A percentile compares a stretch with the other conserved stretches of the same genome.
These are phyloP conservation scores for Mycena rosella DNA, from an alignment of 768 basidiomycete genomes.

Conservation along the genomic window DNA sequence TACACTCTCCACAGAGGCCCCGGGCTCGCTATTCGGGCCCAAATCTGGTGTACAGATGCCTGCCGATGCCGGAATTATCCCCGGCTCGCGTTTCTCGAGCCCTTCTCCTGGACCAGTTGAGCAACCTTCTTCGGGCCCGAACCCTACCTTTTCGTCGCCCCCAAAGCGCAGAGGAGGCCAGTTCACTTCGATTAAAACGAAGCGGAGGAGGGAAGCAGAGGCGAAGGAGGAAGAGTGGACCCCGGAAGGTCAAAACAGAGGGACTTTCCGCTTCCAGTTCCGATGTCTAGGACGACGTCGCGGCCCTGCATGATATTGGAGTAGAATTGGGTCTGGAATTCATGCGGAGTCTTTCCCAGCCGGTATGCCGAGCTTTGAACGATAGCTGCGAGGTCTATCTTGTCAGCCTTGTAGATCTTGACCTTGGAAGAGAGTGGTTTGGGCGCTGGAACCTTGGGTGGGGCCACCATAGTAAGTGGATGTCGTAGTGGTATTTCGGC, in stretches of 20 bases:
- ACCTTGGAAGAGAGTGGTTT: constrained; percentile 10
- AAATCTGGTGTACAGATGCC: not conserved
- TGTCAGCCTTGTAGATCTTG: not conserved
- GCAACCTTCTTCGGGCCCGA: constrained; percentile 3
- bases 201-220: not conserved
- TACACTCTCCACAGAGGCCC: not conserved
- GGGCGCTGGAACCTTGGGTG: not conserved
- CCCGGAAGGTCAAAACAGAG: constrained; percentile 13
- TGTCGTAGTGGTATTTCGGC: not conserved
- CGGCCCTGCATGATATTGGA: constrained; percentile 20
- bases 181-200: not conserved
- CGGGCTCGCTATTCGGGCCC: no score
- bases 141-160: not conserved
- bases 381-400: not conserved
- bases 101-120: not conserved
- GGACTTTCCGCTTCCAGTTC: constrained; percentile 24
- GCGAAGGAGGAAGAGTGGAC: constrained; percentile 1
- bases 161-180: not conserved
- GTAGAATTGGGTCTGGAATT: not conserved
- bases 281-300: constrained; percentile 9
- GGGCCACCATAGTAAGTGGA: not conserved
- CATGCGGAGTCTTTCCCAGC: constrained; percentile 13
- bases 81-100: not conserved
- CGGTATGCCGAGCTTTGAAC: not conserved
- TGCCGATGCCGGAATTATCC: not conserved